Percentiles rank a stretch among this genome's conserved stretches.
phyloP scores from a whole-genome alignment of 2,329 filamentous ascomycete species.

The Xylaria sp. region DNA sequence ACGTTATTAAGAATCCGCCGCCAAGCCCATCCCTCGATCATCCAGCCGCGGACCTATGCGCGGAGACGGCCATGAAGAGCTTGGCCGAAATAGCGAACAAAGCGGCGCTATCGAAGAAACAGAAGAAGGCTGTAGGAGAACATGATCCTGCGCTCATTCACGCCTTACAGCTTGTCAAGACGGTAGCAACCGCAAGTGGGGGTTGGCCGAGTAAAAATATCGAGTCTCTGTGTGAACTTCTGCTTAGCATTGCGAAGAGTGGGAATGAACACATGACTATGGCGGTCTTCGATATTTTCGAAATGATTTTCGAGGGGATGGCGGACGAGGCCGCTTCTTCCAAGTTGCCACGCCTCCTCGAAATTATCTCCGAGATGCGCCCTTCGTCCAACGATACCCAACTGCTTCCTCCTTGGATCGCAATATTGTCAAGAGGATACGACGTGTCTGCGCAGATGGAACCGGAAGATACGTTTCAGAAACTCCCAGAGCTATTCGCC shows the following conservation, averaged over 20 bases:
- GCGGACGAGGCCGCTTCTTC: slow-evolving; percentile 81
- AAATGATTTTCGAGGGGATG: slow-evolving; percentile 94
- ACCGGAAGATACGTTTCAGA: slow-evolving; percentile 88
- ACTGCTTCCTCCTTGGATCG: slow-evolving; percentile 93
- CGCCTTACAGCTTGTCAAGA: slow-evolving; percentile 88
- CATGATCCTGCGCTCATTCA: slow-evolving; percentile 88
- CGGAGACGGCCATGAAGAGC: slow-evolving; percentile 83
- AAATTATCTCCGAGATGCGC: slow-evolving; percentile 89
- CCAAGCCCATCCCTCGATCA: slow-evolving; percentile 93
- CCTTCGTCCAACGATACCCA: slow-evolving; percentile 93
- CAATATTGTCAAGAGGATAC: slow-evolving; percentile 90
- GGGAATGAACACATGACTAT: slow-evolving; percentile 96
- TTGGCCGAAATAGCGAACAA: slow-evolving; percentile 73
- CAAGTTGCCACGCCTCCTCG: slow-evolving; percentile 85
- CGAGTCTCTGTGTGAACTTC: slow-evolving; percentile 83
- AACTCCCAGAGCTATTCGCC: slow-evolving; percentile 81
- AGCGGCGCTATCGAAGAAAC: slow-evolving; percentile 65
- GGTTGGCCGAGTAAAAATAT: slow-evolving; percentile 98
- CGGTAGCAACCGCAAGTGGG: slow-evolving; percentile 80
- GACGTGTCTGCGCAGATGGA: slow-evolving; percentile 89
- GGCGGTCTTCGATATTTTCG: slow-evolving; percentile 95
- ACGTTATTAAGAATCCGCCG: slow-evolving; percentile 81
- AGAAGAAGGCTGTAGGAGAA: slow-evolving; percentile 62
- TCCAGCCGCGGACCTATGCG: slow-evolving; percentile 94
- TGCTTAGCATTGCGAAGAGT: slow-evolving; percentile 85